A percentile compares a stretch with the other conserved stretches of the same genome.
Conservation (phyloP, 2,329 filamentous ascomycete genomes). For the Fusarium scirpi region DNA sequence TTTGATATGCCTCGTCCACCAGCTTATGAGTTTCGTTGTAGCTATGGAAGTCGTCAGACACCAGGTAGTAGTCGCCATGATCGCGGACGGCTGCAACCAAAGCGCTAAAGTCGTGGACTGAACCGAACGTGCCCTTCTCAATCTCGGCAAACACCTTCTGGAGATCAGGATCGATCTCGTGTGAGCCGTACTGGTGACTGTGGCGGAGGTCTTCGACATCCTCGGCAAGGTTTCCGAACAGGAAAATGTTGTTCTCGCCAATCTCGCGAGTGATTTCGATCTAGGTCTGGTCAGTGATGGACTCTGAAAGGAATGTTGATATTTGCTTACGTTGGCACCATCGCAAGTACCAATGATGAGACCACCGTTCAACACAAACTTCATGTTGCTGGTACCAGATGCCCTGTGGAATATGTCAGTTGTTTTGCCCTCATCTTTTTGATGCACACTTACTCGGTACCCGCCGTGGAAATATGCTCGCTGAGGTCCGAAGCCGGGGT, state of each 20-base stretch:
- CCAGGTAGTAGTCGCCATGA: slow-evolving; percentile 97
- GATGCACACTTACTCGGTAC: slow-evolving; percentile 76
- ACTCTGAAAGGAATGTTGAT: neutral
- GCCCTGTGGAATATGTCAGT: slow-evolving; percentile 54
- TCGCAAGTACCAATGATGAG: slow-evolving; percentile 98
- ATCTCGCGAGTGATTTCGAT: slow-evolving; percentile 99
- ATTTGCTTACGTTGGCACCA: slow-evolving; percentile 75
- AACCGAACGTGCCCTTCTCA: slow-evolving; percentile 82
- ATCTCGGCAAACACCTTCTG: slow-evolving; percentile 87
- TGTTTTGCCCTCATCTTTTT: neutral
- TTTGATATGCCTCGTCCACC: slow-evolving; percentile 91
- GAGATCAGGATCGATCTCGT: slow-evolving; percentile 81
- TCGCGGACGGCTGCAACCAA: slow-evolving; percentile 87
- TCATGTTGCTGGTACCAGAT: slow-evolving; percentile 97
- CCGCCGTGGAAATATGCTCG: slow-evolving; percentile 98
- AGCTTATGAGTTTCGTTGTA: slow-evolving; percentile 92
- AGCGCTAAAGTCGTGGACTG: slow-evolving; percentile 81
- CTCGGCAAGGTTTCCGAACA: slow-evolving; percentile 95
- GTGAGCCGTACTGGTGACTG: slow-evolving; percentile 83
- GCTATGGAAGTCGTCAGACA: slow-evolving; percentile 96
- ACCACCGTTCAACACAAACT: slow-evolving; percentile 97
- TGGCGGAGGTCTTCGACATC: slow-evolving; percentile 97
- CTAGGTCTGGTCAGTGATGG: neutral
- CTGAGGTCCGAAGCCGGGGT: slow-evolving; percentile 94
- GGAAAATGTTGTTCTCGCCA: slow-evolving; percentile 96